Base-by-base conservation (phyloP, 495 filamentous ascomycete species). In the Collariella sp. region DNA sequence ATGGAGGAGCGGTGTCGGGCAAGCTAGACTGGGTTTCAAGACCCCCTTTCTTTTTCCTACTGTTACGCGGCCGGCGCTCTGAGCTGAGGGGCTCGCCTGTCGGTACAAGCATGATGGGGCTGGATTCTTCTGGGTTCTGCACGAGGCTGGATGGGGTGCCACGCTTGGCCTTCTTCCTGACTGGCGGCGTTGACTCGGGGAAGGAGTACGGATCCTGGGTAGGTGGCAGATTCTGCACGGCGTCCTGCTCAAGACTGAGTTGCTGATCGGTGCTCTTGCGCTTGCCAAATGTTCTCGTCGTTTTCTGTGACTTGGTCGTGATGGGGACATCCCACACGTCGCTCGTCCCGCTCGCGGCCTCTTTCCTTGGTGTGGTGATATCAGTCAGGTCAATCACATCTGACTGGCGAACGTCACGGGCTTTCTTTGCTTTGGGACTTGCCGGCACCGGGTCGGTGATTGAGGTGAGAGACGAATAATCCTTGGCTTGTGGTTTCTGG, bases 131-230 rank as follows among this genome's bases (percentile, higher is more conserved):
- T 7, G 46, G 7, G 22, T 18, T 43, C 43, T 39, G 50, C 3
- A 38, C n/a, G 6, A 34, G 5, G 23, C 45, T 46, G 46, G 31
- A 50, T 5, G 43, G 42, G 12, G 43, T 29, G 3, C 36, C 20
- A 16, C 47, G 34, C 29, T 24, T 44, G n/a, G 33, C 9, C 35
- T 50, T 51, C 39, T 52, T 57, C 49, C 46, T 53, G 18, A 19
- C 26, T 1, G 29, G 43, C 12, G 56, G 49, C 9, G 60, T 44
- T 7, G 59, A 43, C 7, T 55, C 57, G 2, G 60, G 60, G 18
- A 65, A 56, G 11, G 46, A 57, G 22, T 63, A 57, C 13, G 59
- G 59, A 31, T 64, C 59, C 26, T 59, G 57, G 5, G 57, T 60
- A 6, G 47, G 31, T 7, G 51, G 54, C 29, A 60, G 18, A 26